A percentile compares a stretch with the other conserved stretches of the same genome.
These are phyloP conservation scores for Lepidium sativum DNA, from an alignment of 345 rosid species.

Conservation along the genomic window DNA sequence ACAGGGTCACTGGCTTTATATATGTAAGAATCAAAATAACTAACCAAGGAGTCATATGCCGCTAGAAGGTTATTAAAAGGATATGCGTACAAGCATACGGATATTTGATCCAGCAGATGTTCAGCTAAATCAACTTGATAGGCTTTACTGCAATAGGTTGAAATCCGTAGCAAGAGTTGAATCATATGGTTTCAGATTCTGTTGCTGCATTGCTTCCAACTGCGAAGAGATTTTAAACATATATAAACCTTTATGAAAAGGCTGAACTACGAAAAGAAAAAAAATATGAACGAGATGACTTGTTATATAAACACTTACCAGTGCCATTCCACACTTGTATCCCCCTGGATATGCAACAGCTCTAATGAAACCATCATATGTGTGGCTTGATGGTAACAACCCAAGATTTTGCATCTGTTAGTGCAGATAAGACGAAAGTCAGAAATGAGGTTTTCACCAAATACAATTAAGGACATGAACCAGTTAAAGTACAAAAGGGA, in stretches of 20 bases:
- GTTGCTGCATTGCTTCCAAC: constrained; percentile 59
- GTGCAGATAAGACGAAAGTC: constrained; percentile 11
- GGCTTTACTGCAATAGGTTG: constrained; percentile 54
- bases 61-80: constrained; percentile 59
- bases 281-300: background rate
- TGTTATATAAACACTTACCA: constrained; percentile 37
- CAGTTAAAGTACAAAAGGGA: background rate
- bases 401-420: constrained; percentile 75
- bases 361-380: constrained; percentile 59
- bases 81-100: constrained; percentile 32
- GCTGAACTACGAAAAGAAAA: background rate
- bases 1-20: background rate
- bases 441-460: constrained; percentile 6
- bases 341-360: constrained; percentile 47
- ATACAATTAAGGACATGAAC: background rate
- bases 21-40: constrained; percentile 18
- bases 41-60: constrained; percentile 60
- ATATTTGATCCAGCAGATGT: constrained; percentile 50
- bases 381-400: constrained; percentile 48
- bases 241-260: background rate
- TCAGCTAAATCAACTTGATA: constrained; percentile 78
- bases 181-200: constrained; percentile 53
- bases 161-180: constrained; percentile 57
- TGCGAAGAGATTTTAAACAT: constrained; percentile 27
- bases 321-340: constrained; percentile 41